Percentiles rank a stretch among this genome's conserved stretches.
Evolutionary conservation across 2,329 filamentous ascomycete species (phyloP).

Genomic region (Fusarium redolens): DNA sequence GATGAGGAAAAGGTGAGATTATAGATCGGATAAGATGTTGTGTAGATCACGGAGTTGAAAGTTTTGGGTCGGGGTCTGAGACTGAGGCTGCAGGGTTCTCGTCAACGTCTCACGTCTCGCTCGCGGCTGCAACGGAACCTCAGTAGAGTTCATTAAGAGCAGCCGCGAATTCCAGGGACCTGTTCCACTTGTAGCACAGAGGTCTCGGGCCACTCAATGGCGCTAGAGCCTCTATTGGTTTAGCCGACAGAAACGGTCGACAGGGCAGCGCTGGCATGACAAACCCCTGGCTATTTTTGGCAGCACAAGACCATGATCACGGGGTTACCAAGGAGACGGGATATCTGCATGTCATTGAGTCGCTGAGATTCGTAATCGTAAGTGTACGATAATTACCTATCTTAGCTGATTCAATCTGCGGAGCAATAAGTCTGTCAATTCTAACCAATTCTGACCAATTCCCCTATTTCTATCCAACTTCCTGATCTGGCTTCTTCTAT

Average conservation of each 20-base stretch:
- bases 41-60: slow-evolving; percentile 9
- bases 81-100: slow-evolving; percentile 14
- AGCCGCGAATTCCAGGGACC: slow-evolving; percentile 28
- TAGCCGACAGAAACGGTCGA: slow-evolving; percentile 20
- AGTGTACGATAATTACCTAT: too few relatives aligned
- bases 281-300: slow-evolving; percentile 39
- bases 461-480: not conserved
- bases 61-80: not conserved
- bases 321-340: slow-evolving; percentile 13
- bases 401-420: not conserved
- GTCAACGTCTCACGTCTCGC: slow-evolving; percentile 11
- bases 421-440: not conserved
- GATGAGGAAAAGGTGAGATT: not conserved
- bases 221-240: slow-evolving; percentile 27
- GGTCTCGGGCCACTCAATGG: slow-evolving; percentile 15
- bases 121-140: slow-evolving; percentile 31
- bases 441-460: not conserved
- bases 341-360: slow-evolving; percentile 12
- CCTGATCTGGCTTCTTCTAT: not conserved
- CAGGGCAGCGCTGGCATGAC: slow-evolving; percentile 1
- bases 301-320: not conserved
- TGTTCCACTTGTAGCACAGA: slow-evolving; percentile 27
- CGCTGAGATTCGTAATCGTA: slow-evolving; percentile 11
- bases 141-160: not conserved
- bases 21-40: slow-evolving; percentile 5